Conservation (phyloP, 1,139 yeast species). For the Spathaspora sp. region DNA sequence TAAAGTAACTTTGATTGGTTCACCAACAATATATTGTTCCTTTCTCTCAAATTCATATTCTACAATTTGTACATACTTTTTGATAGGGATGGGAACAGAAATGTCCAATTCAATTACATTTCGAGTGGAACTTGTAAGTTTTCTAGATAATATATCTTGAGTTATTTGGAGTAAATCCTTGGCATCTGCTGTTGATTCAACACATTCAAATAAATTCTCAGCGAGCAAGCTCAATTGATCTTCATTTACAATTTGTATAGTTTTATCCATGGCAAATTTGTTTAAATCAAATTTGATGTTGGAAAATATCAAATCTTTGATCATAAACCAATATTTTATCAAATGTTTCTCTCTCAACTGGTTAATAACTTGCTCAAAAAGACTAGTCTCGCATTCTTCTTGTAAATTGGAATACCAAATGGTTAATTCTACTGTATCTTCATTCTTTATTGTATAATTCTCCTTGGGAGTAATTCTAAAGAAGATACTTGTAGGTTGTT, state of each 20-base stretch:
- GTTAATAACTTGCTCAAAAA: constrained; percentile 6
- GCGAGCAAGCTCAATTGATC: constrained; percentile 16
- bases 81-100: constrained; percentile 52
- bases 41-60: constrained; percentile 41
- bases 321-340: constrained; percentile 24
- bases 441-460: constrained; percentile 18
- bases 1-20: constrained; percentile 51
- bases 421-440: constrained; percentile 40
- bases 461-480: constrained; percentile 44
- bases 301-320: constrained; percentile 23
- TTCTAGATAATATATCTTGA: constrained; percentile 8
- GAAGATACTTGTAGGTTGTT: constrained; percentile 67
- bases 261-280: constrained; percentile 33
- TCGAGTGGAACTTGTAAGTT: not conserved
- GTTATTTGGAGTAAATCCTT: constrained; percentile 16
- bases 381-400: constrained; percentile 35
- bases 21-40: constrained; percentile 58
- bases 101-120: constrained; percentile 33
- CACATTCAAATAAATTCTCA: constrained; percentile 17
- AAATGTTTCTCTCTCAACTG: constrained; percentile 13
- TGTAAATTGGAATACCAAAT: constrained; percentile 47
- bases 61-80: constrained; percentile 51
- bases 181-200: constrained; percentile 15
- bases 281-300: constrained; percentile 35
- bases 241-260: constrained; percentile 22